phyloP scores from a whole-genome alignment of 139 green algal genomes.

The Chlamydomonas schloesseri region DNA sequence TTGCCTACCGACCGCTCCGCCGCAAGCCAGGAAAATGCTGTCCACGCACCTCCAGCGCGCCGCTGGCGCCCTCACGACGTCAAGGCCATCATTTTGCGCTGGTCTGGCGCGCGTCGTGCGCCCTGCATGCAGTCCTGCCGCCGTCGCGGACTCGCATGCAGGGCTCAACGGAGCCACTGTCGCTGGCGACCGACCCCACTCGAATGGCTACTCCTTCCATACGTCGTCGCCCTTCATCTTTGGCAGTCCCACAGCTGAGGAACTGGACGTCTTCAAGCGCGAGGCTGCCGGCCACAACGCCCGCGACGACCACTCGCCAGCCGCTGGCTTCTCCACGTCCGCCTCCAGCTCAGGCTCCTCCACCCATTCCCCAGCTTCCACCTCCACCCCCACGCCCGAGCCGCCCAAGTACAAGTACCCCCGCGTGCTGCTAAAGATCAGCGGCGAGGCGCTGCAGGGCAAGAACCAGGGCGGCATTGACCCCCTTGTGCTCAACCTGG shows the following conservation, averaged over 20 bases:
- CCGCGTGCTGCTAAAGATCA: constrained; percentile 73
- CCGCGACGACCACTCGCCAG: no score
- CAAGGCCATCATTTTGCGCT: no score
- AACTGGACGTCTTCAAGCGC: not conserved
- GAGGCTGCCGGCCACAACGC: no score
- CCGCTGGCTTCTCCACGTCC: not conserved
- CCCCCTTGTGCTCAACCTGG: constrained; percentile 79
- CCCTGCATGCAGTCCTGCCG: not conserved
- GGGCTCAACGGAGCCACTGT: not conserved
- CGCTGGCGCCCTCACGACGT: no score
- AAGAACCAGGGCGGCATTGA: constrained; percentile 89
- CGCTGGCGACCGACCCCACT: not conserved
- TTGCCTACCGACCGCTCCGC: no score
- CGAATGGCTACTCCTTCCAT: not conserved
- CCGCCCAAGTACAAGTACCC: constrained; percentile 15
- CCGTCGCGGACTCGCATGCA: not conserved
- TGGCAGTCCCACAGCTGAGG: not conserved
- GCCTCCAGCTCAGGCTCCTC: not conserved
- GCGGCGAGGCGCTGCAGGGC: constrained; percentile 94
- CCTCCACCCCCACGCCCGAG: not conserved
- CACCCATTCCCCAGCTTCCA: not conserved
- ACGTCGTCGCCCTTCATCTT: not conserved
- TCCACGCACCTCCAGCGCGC: no score
- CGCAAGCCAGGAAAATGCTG: no score
- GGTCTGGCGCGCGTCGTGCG: not conserved